Percentiles rank a stretch among this genome's conserved stretches.
Evolutionary conservation across 2,329 filamentous ascomycete genomes (phyloP).

Genomic region (Ophiostoma sp.): DNA sequence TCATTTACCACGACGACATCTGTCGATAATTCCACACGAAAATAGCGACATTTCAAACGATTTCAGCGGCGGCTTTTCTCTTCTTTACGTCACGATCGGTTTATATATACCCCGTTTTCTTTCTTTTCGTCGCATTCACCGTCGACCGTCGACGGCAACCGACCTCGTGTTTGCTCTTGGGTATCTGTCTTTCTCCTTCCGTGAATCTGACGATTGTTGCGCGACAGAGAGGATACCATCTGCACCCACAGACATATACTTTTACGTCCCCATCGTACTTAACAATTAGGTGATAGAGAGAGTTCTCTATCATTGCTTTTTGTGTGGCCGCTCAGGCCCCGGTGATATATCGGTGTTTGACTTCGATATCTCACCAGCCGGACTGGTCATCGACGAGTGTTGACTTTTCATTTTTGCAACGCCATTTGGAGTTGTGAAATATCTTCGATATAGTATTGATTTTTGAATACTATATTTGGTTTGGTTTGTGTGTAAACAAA

Average conservation of each 20-base stretch:
- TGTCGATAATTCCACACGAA: background rate
- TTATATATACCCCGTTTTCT: background rate
- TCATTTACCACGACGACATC: background rate
- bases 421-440: constrained; percentile 3
- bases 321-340: background rate
- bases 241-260: too few species aligned
- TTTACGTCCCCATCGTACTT: background rate
- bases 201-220: background rate
- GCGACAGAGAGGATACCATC: background rate
- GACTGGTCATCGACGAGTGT: constrained; percentile 23
- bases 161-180: background rate
- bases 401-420: constrained; percentile 27
- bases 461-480: background rate
- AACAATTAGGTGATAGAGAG: background rate
- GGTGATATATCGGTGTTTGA: background rate
- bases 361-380: background rate
- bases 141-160: background rate
- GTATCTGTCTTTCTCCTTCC: background rate
- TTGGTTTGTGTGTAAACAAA: background rate
- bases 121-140: background rate
- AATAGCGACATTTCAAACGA: background rate
- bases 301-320: background rate
- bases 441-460: background rate
- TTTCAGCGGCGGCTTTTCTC: background rate
- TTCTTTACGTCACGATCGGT: background rate